Evolutionary conservation across 177 flowering plant species (phyloP).

Genomic region (Vitis hybrid): DNA sequence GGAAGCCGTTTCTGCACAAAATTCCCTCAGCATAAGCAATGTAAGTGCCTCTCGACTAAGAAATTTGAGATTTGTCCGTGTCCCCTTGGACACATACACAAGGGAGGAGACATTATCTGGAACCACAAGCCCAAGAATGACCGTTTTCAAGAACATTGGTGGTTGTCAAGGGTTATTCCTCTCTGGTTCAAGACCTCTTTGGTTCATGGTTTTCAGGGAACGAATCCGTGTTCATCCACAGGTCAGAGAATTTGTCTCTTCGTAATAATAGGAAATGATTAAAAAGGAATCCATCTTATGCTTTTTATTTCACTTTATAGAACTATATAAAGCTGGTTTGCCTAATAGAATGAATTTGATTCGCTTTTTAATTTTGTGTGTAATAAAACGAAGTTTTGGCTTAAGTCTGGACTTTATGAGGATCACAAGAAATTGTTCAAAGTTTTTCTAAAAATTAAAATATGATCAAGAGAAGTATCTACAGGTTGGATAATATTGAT

Average conservation of each 20-base stretch:
- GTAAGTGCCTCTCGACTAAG: constrained; percentile 72
- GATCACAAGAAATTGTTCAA: too few relatives aligned
- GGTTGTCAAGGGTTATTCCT: constrained; percentile 88
- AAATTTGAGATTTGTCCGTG: constrained; percentile 83
- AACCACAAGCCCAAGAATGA: constrained; percentile 51
- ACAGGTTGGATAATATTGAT: too few relatives aligned
- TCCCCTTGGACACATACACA: constrained; percentile 62
- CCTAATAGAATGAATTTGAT: too few relatives aligned
- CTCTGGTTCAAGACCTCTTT: constrained; percentile 89
- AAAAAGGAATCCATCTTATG: too few relatives aligned
- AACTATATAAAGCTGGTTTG: too few relatives aligned
- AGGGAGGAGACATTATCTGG: constrained; percentile 66
- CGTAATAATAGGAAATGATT: too few relatives aligned
- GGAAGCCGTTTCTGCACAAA: constrained; percentile 42
- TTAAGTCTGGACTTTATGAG: too few relatives aligned
- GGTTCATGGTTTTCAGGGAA: constrained; percentile 95
- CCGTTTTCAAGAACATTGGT: constrained; percentile 79
- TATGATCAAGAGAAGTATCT: too few relatives aligned
- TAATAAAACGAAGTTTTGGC: too few relatives aligned
- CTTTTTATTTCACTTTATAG: too few relatives aligned
- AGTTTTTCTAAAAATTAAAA: too few relatives aligned
- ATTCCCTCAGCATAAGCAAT: constrained; percentile 37
- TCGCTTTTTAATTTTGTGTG: too few relatives aligned
- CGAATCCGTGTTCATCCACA: constrained; percentile 96
- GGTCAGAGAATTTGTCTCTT: constrained; percentile 41